Evolutionary conservation across 257 asterid genomes (phyloP), one percentile per base, ranked within the genome.

Genomic region (Voacanga thouarsii): DNA sequence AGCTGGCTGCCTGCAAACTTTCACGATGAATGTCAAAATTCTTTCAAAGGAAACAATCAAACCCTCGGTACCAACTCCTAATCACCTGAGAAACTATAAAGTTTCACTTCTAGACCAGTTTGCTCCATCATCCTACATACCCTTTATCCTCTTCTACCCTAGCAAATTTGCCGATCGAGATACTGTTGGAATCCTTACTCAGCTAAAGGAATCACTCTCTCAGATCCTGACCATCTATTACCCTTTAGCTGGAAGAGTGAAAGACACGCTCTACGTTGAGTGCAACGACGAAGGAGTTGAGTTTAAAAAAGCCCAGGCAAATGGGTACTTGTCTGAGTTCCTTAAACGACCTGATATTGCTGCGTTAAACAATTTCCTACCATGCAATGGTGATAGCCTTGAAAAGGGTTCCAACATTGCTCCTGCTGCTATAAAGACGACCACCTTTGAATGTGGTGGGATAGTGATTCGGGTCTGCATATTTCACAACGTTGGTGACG

Each of bases 201-300:
- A 60, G 6, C 74, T 78, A 1, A 80, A 68, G 45, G 39, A 83
- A 72, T 83, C 82, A 6, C 75, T 80, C 64, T 37, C 87, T 21
- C 43, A 80, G 75, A 28, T 78, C 19, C 70, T 83, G 8, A 55
- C 80, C 3, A 33, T 78, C 57, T 83, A 74, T 76, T 80, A 83
- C 60, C 87, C 87, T 45, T 43, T 83, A 5, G 87, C 84, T 5
- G 86, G 84, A 3, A 77, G 84, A 60, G 67, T 80, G 12, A 77
- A 67, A 39, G 82, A 73, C 24, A 1, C 12, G 1, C 45, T 59
- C 77, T 77, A 77, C 37, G 71, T 83, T 19, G 79, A 59, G 30
- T 83, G 86, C 66, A 83, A 41, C 14, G 82, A 83, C 28, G 82
- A 83, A 33, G 84, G 86, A n/a, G 59, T 59, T 1, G 30, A 59